These are phyloP conservation scores for Hygrophorus russula DNA, from an alignment of 768 basidiomycete genomes.

Conservation along the genomic window DNA sequence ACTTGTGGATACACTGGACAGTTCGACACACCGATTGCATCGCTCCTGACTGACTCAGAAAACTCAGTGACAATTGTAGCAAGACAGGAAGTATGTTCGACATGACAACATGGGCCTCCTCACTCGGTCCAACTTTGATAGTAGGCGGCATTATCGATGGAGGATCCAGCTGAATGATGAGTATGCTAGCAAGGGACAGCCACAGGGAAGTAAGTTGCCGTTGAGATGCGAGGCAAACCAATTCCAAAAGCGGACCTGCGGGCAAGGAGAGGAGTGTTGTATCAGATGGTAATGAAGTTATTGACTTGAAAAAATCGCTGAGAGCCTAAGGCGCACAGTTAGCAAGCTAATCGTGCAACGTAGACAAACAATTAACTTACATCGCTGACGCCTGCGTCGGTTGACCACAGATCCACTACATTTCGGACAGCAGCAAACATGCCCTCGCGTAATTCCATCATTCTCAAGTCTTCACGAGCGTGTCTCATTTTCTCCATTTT, in stretches of 20 bases:
- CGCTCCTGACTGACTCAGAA: constrained; percentile 43
- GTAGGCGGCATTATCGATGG: constrained; percentile 36
- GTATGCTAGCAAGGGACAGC: constrained; percentile 73
- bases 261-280: constrained; percentile 72
- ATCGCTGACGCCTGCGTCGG: constrained; percentile 64
- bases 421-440: constrained; percentile 50
- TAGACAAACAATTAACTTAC: constrained; percentile 30
- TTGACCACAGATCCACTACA: constrained; percentile 66
- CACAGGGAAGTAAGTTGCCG: constrained; percentile 71
- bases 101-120: constrained; percentile 48
- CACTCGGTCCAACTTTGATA: constrained; percentile 39
- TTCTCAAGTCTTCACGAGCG: constrained; percentile 54
- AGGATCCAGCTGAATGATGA: constrained; percentile 76
- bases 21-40: constrained; percentile 54
- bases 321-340: constrained; percentile 37
- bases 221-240: constrained; percentile 64
- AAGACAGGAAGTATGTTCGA: constrained; percentile 43
- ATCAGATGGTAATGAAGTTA: constrained; percentile 72
- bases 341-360: not conserved
- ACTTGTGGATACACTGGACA: not conserved
- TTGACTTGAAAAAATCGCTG: constrained; percentile 77
- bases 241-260: constrained; percentile 68
- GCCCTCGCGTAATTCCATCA: constrained; percentile 51
- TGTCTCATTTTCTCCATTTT: constrained; percentile 44
- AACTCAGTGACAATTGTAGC: constrained; percentile 42